These are phyloP conservation scores for Cymbidium sinense DNA, from an alignment of 106 monocot species.

Conservation along the genomic window DNA sequence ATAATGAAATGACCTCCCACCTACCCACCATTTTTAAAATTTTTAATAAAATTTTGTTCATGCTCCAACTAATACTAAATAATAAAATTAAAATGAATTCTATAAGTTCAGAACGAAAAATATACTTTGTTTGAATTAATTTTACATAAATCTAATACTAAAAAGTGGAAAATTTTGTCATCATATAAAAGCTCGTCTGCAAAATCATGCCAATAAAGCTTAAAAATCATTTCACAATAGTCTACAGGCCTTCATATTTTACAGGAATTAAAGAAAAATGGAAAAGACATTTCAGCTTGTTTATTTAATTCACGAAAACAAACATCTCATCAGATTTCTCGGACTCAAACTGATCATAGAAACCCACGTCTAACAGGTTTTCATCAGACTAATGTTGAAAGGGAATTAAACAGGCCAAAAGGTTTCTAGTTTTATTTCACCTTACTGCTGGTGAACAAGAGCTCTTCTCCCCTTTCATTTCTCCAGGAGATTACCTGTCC, in stretches of 20 bases:
- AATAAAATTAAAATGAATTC: not conserved
- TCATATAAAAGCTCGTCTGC: not conserved
- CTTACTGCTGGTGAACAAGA: conserved; percentile 63
- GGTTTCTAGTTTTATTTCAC: conserved; percentile 10
- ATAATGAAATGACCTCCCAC: conserved; percentile 1
- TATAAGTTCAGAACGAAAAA: not conserved
- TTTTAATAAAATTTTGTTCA: too few species aligned
- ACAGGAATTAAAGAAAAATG: too few species aligned
- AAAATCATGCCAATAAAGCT: too few species aligned
- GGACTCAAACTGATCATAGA: too few species aligned
- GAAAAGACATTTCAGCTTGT: too few species aligned
- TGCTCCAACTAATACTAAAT: not conserved
- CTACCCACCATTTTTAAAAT: not conserved
- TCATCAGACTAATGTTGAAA: not conserved
- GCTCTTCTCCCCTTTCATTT: conserved; percentile 62
- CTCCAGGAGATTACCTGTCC: conserved; percentile 72
- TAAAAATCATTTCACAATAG: too few species aligned
- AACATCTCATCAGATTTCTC: too few species aligned
- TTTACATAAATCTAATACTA: not conserved
- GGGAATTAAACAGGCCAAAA: not conserved
- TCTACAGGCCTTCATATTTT: too few species aligned
- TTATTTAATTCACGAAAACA: too few species aligned
- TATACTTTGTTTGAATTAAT: not conserved
- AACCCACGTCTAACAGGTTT: too few species aligned
- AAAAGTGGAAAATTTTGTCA: not conserved